Base-by-base conservation (phyloP, 179 eudicot genomes). In the Camellia oleifera region DNA sequence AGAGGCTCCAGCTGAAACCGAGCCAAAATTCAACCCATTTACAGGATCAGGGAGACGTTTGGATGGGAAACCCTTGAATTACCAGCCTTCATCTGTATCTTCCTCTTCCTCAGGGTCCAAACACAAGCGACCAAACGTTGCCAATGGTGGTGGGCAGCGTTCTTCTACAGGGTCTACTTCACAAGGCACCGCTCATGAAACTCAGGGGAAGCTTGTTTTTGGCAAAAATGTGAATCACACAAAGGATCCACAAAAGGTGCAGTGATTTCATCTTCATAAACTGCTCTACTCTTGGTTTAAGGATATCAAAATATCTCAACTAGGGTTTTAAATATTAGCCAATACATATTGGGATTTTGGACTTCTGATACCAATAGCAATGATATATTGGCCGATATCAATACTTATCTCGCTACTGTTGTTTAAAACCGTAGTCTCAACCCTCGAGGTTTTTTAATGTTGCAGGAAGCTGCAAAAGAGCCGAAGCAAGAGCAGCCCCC, bases 191-290 rank as follows among this genome's bases (percentile, higher is more conserved):
- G 87, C 65, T 78, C 91, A 92, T 20, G 91, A 91, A 78, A 56
- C 93, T 9, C 97, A 89, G 79, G 97, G 98, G 40, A 94, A 92
- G 78, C 98, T 94, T 46, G 97, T 94, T 44, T 94, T 94, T 81
- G 98, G 97, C 64, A 86, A 95, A 67, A 91, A 83, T 63, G 81
- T 83, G 26, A 85, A 71, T 77, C 93, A 86, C 15, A 18, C 88
- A 14, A 81, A 79, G 69, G 92, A 82, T 26, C 23, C 86, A 23
- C 87, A 78, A 83, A 92, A 90, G 97, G 23, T 20, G 23, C 23
- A 20, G 23, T 20, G 23, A 20, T 20, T 20, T 20, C 23, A 20
- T 20, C 23, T 20, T 20, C 23, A 20, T 20, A 20, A 20, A 20
- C 23, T 20, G 23, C 23, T 20, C 23, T 20, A 20, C 23, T 20